Evolutionary conservation across 441 rosid species (phyloP), one percentile per base, ranked within the genome.

Genomic region (Gossypium aridum): DNA sequence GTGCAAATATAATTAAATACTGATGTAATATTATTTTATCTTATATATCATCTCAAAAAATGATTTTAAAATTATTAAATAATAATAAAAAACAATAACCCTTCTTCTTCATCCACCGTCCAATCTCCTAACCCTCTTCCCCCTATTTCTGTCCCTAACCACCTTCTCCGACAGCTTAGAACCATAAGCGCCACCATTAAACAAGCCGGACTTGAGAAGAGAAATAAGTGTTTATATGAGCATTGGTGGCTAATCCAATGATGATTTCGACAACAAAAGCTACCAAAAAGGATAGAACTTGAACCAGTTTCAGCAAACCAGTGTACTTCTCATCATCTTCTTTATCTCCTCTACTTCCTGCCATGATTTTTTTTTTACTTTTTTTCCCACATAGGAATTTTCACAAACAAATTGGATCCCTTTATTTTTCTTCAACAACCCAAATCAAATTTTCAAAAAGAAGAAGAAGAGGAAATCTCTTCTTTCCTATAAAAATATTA

Each of bases 221-320:
- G 84, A 92, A 90, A 80, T 85, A 86, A 2, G 80, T 85, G 72
- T 87, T 87, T 69, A 91, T 78, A 65, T 88, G 95, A n/a, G 97
- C 83, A 79, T 89, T 89, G 0, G 92, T 82, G 8, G 83, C 85
- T 61, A 91, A 85, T n/a, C 99, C 97, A 13, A 88, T 80, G 16
- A 91, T 87, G 31, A 93, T 83, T 10, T 98, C 97, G 0, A 94
- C 97, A 4, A 89, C 86, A 70, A 92, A 95, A 56, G 91, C 86
- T 3, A 90, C 87, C 72, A 91, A 71, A 78, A 87, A 87, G 0
- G 99, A 92, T 7, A 95, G 82, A 69, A 90, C 70, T 72, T 92
- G 97, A 7, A 87, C 89, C 62, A 92, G 76, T 74, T 85, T 89
- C 22, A 87, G 90, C 75, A 94, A 81, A 20, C 93, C 92, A 57